A percentile compares a stretch with the other conserved stretches of the same genome.
Conservation (phyloP, 1,139 yeast genomes). For the Lodderomyces beijingensis region DNA sequence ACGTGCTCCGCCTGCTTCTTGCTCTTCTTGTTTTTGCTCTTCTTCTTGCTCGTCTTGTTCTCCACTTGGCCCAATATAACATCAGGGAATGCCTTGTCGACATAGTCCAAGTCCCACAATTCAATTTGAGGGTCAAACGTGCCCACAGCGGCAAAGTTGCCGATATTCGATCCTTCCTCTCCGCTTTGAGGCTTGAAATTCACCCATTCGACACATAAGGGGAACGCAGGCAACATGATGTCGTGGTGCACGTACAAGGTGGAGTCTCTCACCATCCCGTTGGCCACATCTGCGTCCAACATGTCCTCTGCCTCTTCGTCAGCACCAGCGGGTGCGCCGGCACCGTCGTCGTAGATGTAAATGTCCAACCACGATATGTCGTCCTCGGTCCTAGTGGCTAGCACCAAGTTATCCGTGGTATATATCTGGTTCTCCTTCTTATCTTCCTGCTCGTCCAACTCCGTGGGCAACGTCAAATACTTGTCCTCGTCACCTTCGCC, state of each 20-base stretch:
- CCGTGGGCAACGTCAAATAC: slow-evolving; percentile 69
- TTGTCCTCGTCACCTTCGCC: slow-evolving; percentile 56
- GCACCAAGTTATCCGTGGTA: slow-evolving; percentile 84
- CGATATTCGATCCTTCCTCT: slow-evolving; percentile 44
- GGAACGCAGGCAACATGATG: slow-evolving; percentile 94
- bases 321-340: slow-evolving; percentile 67
- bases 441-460: slow-evolving; percentile 63
- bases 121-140: slow-evolving; percentile 97
- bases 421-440: slow-evolving; percentile 80
- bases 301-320: slow-evolving; percentile 63
- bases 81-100: slow-evolving; percentile 94
- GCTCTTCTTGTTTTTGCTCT: slow-evolving; percentile 48
- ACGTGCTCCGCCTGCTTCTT: slow-evolving; percentile 51
- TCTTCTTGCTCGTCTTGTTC: slow-evolving; percentile 34
- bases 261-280: slow-evolving; percentile 66
- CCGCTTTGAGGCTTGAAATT: slow-evolving; percentile 59
- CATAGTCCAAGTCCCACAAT: slow-evolving; percentile 89
- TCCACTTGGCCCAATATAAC: slow-evolving; percentile 81
- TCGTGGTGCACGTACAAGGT: slow-evolving; percentile 93
- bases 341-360: slow-evolving; percentile 92
- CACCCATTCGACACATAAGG: slow-evolving; percentile 94
- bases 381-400: slow-evolving; percentile 95
- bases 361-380: slow-evolving; percentile 90
- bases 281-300: slow-evolving; percentile 61
- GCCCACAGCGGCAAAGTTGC: slow-evolving; percentile 94